Base-by-base conservation (phyloP, 2,329 filamentous ascomycete genomes). In the Diplodia intermedia region DNA sequence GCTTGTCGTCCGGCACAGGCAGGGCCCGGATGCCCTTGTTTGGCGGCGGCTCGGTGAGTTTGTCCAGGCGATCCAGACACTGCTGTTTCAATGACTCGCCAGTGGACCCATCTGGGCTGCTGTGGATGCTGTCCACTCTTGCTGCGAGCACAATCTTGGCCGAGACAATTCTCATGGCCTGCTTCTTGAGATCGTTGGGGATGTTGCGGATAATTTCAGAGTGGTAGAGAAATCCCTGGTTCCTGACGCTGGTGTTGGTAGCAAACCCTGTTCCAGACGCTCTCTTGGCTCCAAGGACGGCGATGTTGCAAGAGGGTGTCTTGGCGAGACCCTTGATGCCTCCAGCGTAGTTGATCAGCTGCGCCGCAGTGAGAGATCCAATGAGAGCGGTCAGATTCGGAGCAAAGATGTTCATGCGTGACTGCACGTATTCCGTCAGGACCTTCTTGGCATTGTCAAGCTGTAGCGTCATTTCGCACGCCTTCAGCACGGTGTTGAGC, bases 111-210 rank as follows among this genome's bases (percentile, higher is more conserved):
- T 97, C 91, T 0, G 90, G 88, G 67, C 89, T 90, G 65, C 90
- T 90, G 77, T 96, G 93, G 31, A 93, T 91, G 69, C 92, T 89
- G 75, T 99, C 95, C 7, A 97, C 91, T 61, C 95, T 90, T 0
- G 94, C 93, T 18, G 94, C 94, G n/a, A 99, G 88, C 9, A 97
- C 91, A 62, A 97, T 88, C 80, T 99, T 99, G 33, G 91, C 93
- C 1, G 94, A 90, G 7, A 98, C 92, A 69, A 97, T 97, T 62
- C 95, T 91, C 88, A 98, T 94, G 8, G 93, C 95, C 81, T 98
- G 94, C 72, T 90, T 91, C 78, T 95, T 97, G 18, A 97, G 83
- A 73, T 98, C 94, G 71, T 86, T 90, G 1, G 93, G 92, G 36
- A 98, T 92, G 20, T 89, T 88, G 66, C 91, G 89, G 71, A 99